phyloP scores from a whole-genome alignment of 495 filamentous ascomycete genomes.

The Neurospora terricola region DNA sequence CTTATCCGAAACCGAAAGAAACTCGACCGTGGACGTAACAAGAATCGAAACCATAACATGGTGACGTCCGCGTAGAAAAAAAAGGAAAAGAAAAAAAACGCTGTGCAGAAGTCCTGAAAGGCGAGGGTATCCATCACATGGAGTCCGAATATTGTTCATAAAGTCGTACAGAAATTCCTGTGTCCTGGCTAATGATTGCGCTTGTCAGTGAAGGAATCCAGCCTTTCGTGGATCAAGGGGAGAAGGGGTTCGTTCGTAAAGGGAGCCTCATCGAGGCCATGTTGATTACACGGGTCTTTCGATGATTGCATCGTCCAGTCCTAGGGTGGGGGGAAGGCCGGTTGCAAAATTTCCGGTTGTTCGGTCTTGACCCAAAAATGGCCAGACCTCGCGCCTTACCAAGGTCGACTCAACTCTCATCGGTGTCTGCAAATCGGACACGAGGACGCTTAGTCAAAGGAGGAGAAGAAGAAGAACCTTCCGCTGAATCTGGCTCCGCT shows the following conservation, averaged over 20 bases:
- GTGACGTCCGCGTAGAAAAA: neutral
- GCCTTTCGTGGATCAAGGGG: neutral
- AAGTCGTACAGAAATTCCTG: neutral
- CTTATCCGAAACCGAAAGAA: too few species aligned
- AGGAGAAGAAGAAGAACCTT: neutral
- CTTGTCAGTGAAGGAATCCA: neutral
- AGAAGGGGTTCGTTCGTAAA: neutral
- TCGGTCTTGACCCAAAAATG: neutral
- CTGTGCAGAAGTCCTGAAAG: neutral
- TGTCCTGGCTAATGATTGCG: neutral
- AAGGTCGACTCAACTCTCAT: neutral
- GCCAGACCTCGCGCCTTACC: neutral
- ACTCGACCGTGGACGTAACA: too few species aligned
- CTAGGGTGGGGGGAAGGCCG: too few species aligned
- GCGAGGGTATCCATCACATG: neutral
- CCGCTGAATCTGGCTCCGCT: neutral
- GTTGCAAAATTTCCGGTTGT: neutral
- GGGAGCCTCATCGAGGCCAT: neutral
- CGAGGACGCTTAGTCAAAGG: constrained; percentile 1
- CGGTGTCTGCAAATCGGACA: constrained; percentile 3
- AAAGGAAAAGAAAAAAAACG: neutral
- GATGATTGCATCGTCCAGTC: neutral
- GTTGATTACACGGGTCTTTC: neutral
- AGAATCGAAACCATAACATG: neutral
- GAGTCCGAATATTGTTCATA: neutral